These are phyloP conservation scores for Kondoa malvinella DNA, from an alignment of 768 basidiomycete genomes.

Conservation along the genomic window DNA sequence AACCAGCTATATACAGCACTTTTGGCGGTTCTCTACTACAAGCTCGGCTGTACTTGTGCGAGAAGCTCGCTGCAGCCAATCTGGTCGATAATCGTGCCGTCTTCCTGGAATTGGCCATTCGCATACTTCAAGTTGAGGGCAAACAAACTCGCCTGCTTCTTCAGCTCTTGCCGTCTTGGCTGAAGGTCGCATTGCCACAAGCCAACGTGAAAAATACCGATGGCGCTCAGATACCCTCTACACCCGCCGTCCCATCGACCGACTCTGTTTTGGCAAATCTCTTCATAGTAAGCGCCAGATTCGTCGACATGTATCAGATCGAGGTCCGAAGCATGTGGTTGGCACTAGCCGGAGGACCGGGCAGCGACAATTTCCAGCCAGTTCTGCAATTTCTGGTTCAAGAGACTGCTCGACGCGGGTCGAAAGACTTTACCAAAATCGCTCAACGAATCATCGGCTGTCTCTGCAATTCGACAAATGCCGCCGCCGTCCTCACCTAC, in stretches of 20 bases:
- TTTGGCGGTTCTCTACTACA: constrained; percentile 55
- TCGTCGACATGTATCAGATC: constrained; percentile 54
- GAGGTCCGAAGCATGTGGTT: constrained; percentile 62
- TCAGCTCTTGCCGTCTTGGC: constrained; percentile 69
- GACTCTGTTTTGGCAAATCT: constrained; percentile 42
- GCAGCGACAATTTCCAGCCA: constrained; percentile 44
- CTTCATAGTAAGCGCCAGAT: constrained; percentile 62
- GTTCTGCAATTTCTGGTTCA: constrained; percentile 67
- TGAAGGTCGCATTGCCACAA: constrained; percentile 48
- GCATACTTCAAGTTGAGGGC: constrained; percentile 39
- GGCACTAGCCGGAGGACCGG: constrained; percentile 29
- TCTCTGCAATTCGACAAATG: constrained; percentile 58
- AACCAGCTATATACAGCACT: constrained; percentile 3
- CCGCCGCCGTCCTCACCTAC: constrained; percentile 58
- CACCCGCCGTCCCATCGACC: background rate
- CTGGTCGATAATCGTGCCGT: constrained; percentile 44
- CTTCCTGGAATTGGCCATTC: constrained; percentile 51
- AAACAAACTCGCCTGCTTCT: constrained; percentile 45
- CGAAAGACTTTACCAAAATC: constrained; percentile 55
- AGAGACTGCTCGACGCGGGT: constrained; percentile 70
- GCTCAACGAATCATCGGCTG: constrained; percentile 68
- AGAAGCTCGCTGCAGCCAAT: constrained; percentile 63
- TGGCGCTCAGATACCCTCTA: constrained; percentile 43
- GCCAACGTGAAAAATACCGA: constrained; percentile 45
- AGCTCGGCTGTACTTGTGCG: constrained; percentile 59